Conservation (phyloP, 2,329 filamentous ascomycete species). For the Apiospora phragmitis region DNA sequence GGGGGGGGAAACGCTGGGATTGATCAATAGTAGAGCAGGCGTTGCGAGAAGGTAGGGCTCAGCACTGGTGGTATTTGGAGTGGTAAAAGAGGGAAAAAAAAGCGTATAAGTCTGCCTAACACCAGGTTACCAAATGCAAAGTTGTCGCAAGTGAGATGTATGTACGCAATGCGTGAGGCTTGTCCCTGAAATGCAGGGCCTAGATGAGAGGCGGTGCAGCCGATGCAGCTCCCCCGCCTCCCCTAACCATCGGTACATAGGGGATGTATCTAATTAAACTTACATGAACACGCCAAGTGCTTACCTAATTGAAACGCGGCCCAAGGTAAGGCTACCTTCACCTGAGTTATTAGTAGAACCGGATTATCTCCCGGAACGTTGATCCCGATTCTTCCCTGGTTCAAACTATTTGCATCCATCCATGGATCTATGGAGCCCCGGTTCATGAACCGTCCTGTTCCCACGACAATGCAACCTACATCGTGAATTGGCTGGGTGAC, state of each 20-base stretch:
- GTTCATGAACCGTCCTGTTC: background rate
- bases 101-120: constrained; percentile 7
- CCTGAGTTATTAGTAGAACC: background rate
- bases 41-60: background rate
- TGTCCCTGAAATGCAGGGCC: constrained; percentile 8
- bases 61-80: background rate
- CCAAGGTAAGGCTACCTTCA: background rate
- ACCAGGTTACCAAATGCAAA: constrained; percentile 6
- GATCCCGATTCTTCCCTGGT: background rate
- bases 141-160: background rate
- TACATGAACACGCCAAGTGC: background rate
- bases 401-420: background rate
- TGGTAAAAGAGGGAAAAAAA: background rate
- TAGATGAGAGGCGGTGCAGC: constrained; percentile 2
- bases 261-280: background rate
- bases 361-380: constrained; percentile 1
- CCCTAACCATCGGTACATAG: constrained; percentile 1
- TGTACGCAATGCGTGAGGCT: constrained; percentile 7
- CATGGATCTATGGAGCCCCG: background rate
- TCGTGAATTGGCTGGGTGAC: background rate
- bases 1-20: background rate
- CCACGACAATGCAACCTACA: background rate
- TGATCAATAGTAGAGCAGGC: background rate
- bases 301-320: background rate
- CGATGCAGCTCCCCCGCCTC: constrained; percentile 7